Base-by-base conservation (phyloP, 805 yeast genomes). In the Barnettozyma salicaria region DNA sequence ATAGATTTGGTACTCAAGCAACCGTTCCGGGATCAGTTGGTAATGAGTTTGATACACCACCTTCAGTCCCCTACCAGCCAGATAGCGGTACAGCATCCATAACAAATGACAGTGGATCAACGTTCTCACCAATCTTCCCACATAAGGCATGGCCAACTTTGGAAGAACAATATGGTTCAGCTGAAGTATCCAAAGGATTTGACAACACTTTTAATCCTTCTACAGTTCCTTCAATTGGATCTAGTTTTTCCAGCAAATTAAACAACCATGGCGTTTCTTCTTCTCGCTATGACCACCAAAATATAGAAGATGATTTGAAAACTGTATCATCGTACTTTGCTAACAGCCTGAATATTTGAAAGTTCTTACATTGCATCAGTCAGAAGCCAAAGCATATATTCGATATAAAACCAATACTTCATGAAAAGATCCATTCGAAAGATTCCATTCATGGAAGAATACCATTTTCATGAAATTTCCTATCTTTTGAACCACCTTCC, bases 21-120 rank as follows among this genome's bases (percentile, higher is more conserved):
- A 24, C 46, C 29, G 24, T 44, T 16, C 48, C 40, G 23, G 47
- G 42, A 11, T 42, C 49, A 12, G 35, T 58, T 5, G 40, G 43
- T 19, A 45, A 40, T 17, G 60, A 59, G 20, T 63, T 50, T 42
- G 71, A 67, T 36, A 56, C 68, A 2, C 60, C 62, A 4, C 60
- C 66, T 25, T 42, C 67, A 27, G 55, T 64, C 6, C 61, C 72
- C 0, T 67, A 58, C 41, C 61, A 41, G 22, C 47, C 64, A 8
- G 60, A 57, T 19, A 50, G 37, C 32, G 53, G 48, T 5, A 21
- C 43, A 5, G 42, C 40, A 6, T 39, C 41, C 1, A 24, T 25
- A 5, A 38, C 44, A 14, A 40, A 34, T 25, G 44, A 37, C 19
- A 28, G 33, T 10, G 30, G 32, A 9, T 22, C 32, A 13, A 35